Percentiles rank a stretch among this genome's conserved stretches.
Evolutionary conservation across 2,329 filamentous ascomycete genomes (phyloP).

Genomic region (Diaporthe australafricana): DNA sequence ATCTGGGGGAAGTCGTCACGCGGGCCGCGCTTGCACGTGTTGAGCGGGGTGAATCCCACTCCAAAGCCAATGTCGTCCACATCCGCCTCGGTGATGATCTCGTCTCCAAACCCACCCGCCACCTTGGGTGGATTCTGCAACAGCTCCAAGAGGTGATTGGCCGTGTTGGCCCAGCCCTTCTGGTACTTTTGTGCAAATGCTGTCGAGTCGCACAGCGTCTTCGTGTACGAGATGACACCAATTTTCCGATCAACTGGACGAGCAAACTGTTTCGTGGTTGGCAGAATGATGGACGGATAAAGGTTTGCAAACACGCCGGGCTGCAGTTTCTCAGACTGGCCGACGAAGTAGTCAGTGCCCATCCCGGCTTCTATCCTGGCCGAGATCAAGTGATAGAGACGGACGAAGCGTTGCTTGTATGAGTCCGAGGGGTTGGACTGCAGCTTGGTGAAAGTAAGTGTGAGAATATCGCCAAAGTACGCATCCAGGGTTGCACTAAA

Average conservation of each 20-base stretch:
- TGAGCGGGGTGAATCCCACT: conserved; percentile 91
- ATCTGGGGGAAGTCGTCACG: conserved; percentile 90
- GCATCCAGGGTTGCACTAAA: conserved; percentile 72
- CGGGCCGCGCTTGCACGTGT: conserved; percentile 82
- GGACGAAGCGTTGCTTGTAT: conserved; percentile 87
- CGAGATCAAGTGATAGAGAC: conserved; percentile 94
- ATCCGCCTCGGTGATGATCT: conserved; percentile 86
- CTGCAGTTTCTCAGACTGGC: conserved; percentile 85
- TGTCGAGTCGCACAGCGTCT: conserved; percentile 87
- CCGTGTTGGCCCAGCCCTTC: conserved; percentile 93
- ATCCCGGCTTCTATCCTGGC: conserved; percentile 82
- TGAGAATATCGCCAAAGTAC: conserved; percentile 84
- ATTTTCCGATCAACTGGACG: conserved; percentile 92
- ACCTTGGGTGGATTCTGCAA: conserved; percentile 87
- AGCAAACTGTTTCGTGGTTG: conserved; percentile 87
- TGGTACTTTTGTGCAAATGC: conserved; percentile 85
- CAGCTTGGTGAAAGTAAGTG: conserved; percentile 83
- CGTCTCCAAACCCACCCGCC: conserved; percentile 73
- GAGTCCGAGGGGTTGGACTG: conserved; percentile 78
- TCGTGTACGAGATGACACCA: conserved; percentile 92
- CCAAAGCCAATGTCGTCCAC: conserved; percentile 96
- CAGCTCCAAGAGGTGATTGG: conserved; percentile 87
- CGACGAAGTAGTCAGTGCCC: conserved; percentile 92
- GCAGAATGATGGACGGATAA: conserved; percentile 88
- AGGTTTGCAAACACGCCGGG: conserved; percentile 83